Evolutionary conservation across 768 basidiomycete genomes (phyloP), one percentile per base, ranked within the genome.

Genomic region (Megacollybia marginata): DNA sequence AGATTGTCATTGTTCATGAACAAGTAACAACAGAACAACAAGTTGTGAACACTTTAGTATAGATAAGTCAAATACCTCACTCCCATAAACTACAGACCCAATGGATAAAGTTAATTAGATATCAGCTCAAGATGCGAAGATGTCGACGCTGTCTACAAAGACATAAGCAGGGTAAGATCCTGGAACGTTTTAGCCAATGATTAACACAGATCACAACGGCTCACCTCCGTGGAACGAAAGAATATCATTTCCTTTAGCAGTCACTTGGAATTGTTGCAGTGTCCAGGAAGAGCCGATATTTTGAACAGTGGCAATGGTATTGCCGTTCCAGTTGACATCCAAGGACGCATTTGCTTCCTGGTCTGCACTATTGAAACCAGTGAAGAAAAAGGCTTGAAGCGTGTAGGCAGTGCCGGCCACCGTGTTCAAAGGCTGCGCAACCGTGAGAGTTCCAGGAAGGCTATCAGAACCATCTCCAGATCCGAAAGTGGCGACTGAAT

Each of bases 101-200:
- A 28, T 6, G 23, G 6, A 28, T 28, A 28, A 28, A 28, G 6
- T 28, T 28, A 28, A 3, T 28, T 28, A 6, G 6, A 28, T 28
- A 28, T 28, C 6, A 28, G 23, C 23, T 28, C 23, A 40, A 8
- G 2, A 3, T 15, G 38, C 38, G 50, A 47, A 68, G 7, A 68
- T 57, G 35, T 46, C 42, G 40, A 74, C 55, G 54, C 75, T 72
- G 57, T 77, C 75, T 48, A 77, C 62, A 62, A 75, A 77, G 10
- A 68, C 67, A 70, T 71, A 77, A 8, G 75, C 72, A 6, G 75
- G 75, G 7, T 28, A 28, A 28, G 23, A 28, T 28, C 23, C 23
- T 28, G 23, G 23, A 28, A 6, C 4, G 2, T 28, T 28, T 28
- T 28, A 28, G 23, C 23, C 23, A 28, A 28, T 28, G 23, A 3